Evolutionary conservation across 1,139 yeast species (phyloP).

Genomic region (Protomyces gravidus): DNA sequence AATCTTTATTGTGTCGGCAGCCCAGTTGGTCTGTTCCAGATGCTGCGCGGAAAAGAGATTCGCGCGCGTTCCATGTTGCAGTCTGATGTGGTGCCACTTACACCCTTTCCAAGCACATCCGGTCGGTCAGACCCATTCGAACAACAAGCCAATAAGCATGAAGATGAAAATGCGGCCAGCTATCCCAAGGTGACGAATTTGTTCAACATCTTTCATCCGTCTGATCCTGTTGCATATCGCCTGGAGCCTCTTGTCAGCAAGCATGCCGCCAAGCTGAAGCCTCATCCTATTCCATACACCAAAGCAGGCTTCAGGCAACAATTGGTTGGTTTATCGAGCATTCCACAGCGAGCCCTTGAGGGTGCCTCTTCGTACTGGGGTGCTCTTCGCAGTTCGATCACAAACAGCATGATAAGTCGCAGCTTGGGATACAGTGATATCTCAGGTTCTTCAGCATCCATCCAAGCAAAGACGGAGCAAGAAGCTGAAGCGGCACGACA

Average conservation of each 20-base stretch:
- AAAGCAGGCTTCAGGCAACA: slow-evolving; percentile 47
- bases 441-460: slow-evolving; percentile 3
- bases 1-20: slow-evolving; percentile 81
- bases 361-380: slow-evolving; percentile 50
- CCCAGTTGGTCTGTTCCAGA: slow-evolving; percentile 73
- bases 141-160: not conserved
- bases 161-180: slow-evolving; percentile 35
- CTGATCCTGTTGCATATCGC: slow-evolving; percentile 44
- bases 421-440: slow-evolving; percentile 34
- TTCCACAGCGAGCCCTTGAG: slow-evolving; percentile 46
- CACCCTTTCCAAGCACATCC: slow-evolving; percentile 7
- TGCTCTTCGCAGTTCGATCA: slow-evolving; percentile 34
- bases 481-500: slow-evolving; percentile 20
- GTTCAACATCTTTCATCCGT: slow-evolving; percentile 44
- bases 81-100: slow-evolving; percentile 1
- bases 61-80: slow-evolving; percentile 30
- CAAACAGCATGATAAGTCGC: slow-evolving; percentile 33
- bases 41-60: slow-evolving; percentile 36
- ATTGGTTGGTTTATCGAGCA: slow-evolving; percentile 42
- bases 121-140: slow-evolving; percentile 11
- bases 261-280: slow-evolving; percentile 49
- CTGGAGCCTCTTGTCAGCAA: slow-evolving; percentile 43
- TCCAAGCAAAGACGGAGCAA: not conserved
- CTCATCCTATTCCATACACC: slow-evolving; percentile 59
- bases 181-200: slow-evolving; percentile 39